Percentiles rank a stretch among this genome's conserved stretches.
Conservation (phyloP, 257 asterid genomes). For the Nicotiana sylvestris region DNA sequence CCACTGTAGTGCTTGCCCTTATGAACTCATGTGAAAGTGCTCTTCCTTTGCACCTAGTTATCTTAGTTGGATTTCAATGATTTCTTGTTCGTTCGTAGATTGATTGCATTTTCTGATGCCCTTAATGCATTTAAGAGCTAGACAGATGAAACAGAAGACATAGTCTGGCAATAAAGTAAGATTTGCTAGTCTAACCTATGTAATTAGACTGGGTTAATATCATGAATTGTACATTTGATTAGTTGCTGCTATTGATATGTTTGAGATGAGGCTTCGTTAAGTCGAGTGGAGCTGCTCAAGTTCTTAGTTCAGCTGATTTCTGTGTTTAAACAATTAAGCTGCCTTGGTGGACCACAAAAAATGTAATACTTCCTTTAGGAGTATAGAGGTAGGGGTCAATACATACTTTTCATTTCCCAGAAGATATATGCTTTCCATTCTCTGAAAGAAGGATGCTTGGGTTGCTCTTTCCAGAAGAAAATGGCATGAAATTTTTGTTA, state of each 20-base stretch:
- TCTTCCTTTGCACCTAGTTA: not conserved
- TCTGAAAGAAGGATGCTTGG: not conserved
- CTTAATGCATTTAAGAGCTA: not conserved
- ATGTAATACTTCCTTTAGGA: not conserved
- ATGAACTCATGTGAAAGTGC: not conserved
- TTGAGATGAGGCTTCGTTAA: not conserved
- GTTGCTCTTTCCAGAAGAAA: not conserved
- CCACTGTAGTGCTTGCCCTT: not conserved
- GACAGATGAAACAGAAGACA: not conserved
- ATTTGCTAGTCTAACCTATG: not conserved
- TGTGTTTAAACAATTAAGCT: not conserved
- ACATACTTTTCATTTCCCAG: not conserved
- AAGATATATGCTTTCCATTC: not conserved
- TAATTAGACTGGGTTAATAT: not conserved
- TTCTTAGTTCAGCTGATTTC: not conserved
- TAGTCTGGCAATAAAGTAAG: not conserved
- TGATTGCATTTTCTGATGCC: not conserved
- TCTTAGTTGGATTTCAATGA: not conserved
- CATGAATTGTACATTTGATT: not conserved
- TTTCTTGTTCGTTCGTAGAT: not conserved
- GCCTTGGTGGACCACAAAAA: not conserved
- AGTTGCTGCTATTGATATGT: not conserved
- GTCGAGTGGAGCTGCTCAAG: not conserved
- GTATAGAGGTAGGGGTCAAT: not conserved
- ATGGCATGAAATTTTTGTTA: not conserved